Evolutionary conservation across 1,284 basidiomycete genomes (phyloP).

Genomic region (Malassezia obtusa): DNA sequence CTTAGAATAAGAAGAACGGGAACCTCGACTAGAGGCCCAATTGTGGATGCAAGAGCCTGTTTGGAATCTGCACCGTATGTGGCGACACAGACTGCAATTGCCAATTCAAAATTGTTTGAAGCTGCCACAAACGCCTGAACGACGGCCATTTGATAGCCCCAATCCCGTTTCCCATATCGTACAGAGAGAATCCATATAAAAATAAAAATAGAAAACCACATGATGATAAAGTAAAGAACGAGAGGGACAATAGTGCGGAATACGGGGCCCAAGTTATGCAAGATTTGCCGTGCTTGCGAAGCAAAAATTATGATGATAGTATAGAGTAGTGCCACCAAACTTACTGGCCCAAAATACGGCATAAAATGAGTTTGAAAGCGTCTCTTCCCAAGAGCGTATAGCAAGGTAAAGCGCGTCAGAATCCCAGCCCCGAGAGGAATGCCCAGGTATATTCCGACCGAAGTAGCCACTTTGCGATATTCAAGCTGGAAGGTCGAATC

Average conservation of each 20-base stretch:
- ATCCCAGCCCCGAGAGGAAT: constrained; percentile 63
- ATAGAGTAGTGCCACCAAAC: constrained; percentile 55
- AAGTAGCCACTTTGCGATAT: constrained; percentile 60
- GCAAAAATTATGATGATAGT: constrained; percentile 69
- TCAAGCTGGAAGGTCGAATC: constrained; percentile 53
- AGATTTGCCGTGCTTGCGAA: constrained; percentile 52
- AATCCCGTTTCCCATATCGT: constrained; percentile 29
- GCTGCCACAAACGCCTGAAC: constrained; percentile 53
- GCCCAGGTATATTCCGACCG: constrained; percentile 48
- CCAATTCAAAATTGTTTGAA: constrained; percentile 55
- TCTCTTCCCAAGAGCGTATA: constrained; percentile 51
- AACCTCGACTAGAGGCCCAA: constrained; percentile 46
- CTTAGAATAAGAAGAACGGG: constrained; percentile 66
- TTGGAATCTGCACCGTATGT: constrained; percentile 52
- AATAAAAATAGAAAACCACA: constrained; percentile 62
- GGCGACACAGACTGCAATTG: constrained; percentile 71
- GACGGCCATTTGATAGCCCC: constrained; percentile 47
- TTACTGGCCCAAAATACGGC: constrained; percentile 61
- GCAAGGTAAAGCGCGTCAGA: constrained; percentile 58
- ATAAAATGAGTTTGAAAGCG: constrained; percentile 59
- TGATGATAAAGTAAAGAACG: constrained; percentile 61
- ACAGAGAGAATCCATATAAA: constrained; percentile 49
- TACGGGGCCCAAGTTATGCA: constrained; percentile 29
- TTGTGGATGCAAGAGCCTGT: constrained; percentile 29
- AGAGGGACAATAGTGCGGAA: constrained; percentile 60